Base-by-base conservation (phyloP, 2,329 filamentous ascomycete genomes). In the Parastagonospora avenae region DNA sequence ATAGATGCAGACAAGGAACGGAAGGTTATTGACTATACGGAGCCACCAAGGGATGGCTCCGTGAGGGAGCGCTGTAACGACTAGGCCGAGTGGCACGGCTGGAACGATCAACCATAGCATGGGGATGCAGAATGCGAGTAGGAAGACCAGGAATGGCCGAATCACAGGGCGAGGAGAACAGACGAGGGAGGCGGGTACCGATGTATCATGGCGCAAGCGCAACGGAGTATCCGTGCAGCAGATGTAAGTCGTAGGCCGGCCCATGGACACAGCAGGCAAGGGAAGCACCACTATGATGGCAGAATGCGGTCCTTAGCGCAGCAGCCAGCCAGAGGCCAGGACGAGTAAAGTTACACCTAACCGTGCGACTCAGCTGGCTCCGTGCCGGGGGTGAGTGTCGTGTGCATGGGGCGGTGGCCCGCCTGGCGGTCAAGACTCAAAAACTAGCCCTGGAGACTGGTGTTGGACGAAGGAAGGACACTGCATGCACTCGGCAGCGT, bases 171-270 rank as follows among this genome's bases (percentile, higher is more conserved):
- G 55, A 55, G 59, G 54, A 56, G 53, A 56, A 48, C 43, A 54
- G 48, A 61, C 50, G 56, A 62, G 61, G 45, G 59, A 62, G 61
- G 70, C 70, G 69, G 69, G 70, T 72, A 61, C 59, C 56, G 48
- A 68, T 69, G 71, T 72, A 73, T 68, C 70, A 73, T 73, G 70
- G 71, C 70, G 71, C 71, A 73, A 73, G 71, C 70, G 71, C 71
- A 73, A 73, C 67, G 65, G 64, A 68, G 66, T 50, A 69, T 68
- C 67, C 66, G 70, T 72, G 71, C 70, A 62, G 70, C 57, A 60
- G 59, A 67, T 55, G 62, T 55, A 60, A 63, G 62, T 57, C 55
- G 62, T 55, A 60, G 63, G 62, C 59, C 55, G 62, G 66, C 57
- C 59, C 55, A 54, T 60, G 50, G 56, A 64, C 53, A 59, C 55